Base-by-base conservation (phyloP, 768 basidiomycete genomes). In the Tylopilus plumbeoviolaceoides region DNA sequence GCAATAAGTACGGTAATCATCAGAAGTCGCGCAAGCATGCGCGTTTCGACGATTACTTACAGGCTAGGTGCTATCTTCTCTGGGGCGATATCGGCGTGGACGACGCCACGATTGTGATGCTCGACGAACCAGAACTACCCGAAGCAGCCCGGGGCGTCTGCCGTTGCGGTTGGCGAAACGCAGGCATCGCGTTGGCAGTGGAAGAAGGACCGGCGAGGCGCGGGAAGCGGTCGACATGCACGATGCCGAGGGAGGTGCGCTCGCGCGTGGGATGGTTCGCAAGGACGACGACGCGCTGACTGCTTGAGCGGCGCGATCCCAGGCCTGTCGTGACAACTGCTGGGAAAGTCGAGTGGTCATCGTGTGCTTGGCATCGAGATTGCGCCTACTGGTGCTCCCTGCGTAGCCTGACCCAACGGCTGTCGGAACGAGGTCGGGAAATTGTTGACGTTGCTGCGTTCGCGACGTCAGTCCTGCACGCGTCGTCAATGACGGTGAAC, bases 301-400 rank as follows among this genome's bases (percentile, higher is more conserved):
- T 0, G 91, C 93, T 55, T 80, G 81, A 8, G 91, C 93, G 23
- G 95, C 92, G 15, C 93, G 84, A 58, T 93, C 91, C 84, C 81
- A 91, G 0, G 95, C 79, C 54, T 85, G 80, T 47, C 85, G 75
- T 2, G 86, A 83, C 3, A 81, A 75, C 54, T 77, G 75, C 25
- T 76, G 73, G 11, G 81, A 77, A 2, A 81, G 78, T 10, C 81
- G 77, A 0, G 81, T 71, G 1, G 80, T 75, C 0, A 88, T 88
- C 1, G 81, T 79, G 53, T 89, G 80, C 66, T 94, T 93, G 33
- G 86, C 89, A 59, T 88, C 90, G 50, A 97, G 75, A 31, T 91
- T 86, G 4, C 89, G 84, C 6, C 91, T 92, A 23, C 84, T 82
- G 5, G 90, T 76, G 56, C 94, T 87, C 0, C 84, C 87, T 0